Conservation (phyloP, 2,329 filamentous ascomycete species). For the Cercospora citrullina region DNA sequence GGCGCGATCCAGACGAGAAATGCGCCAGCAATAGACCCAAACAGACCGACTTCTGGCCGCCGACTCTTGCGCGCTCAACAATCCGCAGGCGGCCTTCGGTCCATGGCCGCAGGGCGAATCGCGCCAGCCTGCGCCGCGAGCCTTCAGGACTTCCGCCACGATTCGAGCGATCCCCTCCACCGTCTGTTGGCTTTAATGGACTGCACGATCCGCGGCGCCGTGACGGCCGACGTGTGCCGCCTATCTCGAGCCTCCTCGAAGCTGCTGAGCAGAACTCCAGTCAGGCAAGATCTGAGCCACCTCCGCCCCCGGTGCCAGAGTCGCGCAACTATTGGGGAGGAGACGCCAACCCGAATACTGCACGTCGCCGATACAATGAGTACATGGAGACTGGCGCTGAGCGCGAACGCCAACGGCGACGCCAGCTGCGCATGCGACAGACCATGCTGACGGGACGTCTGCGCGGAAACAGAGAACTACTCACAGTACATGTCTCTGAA, state of each 20-base stretch:
- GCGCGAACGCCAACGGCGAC: conserved; percentile 2
- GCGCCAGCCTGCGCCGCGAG: conserved; percentile 34
- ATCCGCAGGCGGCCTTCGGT: conserved; percentile 53
- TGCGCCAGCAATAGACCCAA: conserved; percentile 45
- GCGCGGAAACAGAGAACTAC: not conserved
- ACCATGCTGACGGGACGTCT: not conserved
- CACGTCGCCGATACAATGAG: conserved; percentile 6
- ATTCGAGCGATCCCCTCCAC: conserved; percentile 30
- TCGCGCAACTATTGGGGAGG: conserved; percentile 28
- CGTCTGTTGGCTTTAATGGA: conserved; percentile 23
- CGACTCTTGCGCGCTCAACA: conserved; percentile 50
- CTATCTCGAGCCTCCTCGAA: conserved; percentile 36
- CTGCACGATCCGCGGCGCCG: conserved; percentile 27
- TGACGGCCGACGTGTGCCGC: conserved; percentile 31
- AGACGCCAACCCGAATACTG: not conserved
- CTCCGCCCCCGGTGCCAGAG: conserved; percentile 31
- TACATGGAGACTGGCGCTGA: conserved; percentile 12
- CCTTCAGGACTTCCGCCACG: conserved; percentile 29
- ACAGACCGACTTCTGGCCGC: conserved; percentile 46
- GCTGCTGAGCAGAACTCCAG: conserved; percentile 26
- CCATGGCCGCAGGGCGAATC: conserved; percentile 32
- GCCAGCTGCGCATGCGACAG: conserved; percentile 1
- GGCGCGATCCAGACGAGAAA: conserved; percentile 54
- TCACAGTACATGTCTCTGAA: not conserved
- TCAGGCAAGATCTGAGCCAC: conserved; percentile 4